A percentile compares a stretch with the other conserved stretches of the same genome.
Evolutionary conservation across 257 asterid genomes (phyloP).

Genomic region (Eucommia ulmoides): DNA sequence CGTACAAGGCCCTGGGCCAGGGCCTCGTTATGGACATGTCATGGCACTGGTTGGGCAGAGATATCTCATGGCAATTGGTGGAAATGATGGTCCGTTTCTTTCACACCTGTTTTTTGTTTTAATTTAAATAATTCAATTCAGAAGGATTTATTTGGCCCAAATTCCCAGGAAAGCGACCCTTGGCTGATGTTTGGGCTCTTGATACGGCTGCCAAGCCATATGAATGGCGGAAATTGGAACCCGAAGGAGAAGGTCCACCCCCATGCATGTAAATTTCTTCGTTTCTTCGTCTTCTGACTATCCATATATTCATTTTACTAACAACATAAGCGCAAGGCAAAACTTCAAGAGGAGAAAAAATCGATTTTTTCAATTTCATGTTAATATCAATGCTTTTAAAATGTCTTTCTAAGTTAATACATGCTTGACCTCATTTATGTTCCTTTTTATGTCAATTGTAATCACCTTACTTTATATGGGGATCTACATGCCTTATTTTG

Average conservation of each 20-base stretch:
- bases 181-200: slow-evolving; percentile 99
- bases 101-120: slow-evolving; percentile 5
- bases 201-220: slow-evolving; percentile 99
- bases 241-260: slow-evolving; percentile 99
- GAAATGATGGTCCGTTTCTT: slow-evolving; percentile 83
- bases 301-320: too few species aligned
- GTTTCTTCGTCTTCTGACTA: not conserved
- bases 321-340: too few species aligned
- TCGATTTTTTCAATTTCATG: too few species aligned
- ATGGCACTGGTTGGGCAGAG: slow-evolving; percentile 99
- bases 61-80: slow-evolving; percentile 98
- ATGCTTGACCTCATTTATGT: too few species aligned
- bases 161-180: slow-evolving; percentile 80
- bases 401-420: too few species aligned
- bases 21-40: slow-evolving; percentile 98
- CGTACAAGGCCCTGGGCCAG: slow-evolving; percentile 99
- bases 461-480: too few species aligned
- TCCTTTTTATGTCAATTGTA: too few species aligned
- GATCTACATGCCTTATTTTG: too few species aligned
- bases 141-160: slow-evolving; percentile 12
- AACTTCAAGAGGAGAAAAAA: too few species aligned
- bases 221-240: slow-evolving; percentile 99
- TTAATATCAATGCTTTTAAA: too few species aligned
- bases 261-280: slow-evolving; percentile 82
- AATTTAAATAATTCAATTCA: slow-evolving; percentile 4